Conservation (phyloP, 441 rosid genomes). For the Adansonia madagascariensis region DNA sequence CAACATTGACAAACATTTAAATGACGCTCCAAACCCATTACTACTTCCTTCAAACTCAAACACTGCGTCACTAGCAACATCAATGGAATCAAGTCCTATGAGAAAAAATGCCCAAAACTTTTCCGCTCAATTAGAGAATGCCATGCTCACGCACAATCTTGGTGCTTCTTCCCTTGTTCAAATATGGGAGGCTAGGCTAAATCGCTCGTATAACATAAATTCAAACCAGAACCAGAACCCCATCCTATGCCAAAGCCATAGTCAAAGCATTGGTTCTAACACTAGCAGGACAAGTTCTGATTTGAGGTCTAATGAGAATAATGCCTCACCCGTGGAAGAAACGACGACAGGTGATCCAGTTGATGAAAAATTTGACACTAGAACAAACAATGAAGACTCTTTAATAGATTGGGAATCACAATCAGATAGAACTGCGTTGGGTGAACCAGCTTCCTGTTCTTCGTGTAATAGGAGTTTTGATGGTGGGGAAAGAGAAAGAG, state of each 20-base stretch:
- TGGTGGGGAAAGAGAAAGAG: conserved; percentile 55
- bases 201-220: conserved; percentile 41
- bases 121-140: conserved; percentile 27
- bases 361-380: conserved; percentile 32
- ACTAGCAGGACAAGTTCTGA: conserved; percentile 50
- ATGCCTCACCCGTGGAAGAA: conserved; percentile 33
- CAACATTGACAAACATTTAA: conserved; percentile 39
- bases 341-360: conserved; percentile 29
- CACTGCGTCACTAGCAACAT: background rate
- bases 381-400: conserved; percentile 34
- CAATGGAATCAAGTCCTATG: conserved; percentile 7
- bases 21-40: conserved; percentile 38
- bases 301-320: conserved; percentile 33
- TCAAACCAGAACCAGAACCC: conserved; percentile 30
- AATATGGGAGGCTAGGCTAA: conserved; percentile 88
- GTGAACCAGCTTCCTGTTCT: conserved; percentile 34
- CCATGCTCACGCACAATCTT: conserved; percentile 27
- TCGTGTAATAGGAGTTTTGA: conserved; percentile 32
- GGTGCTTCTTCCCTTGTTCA: conserved; percentile 90
- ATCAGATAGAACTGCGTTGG: conserved; percentile 27
- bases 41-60: background rate
- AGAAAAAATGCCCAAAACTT: conserved; percentile 19
- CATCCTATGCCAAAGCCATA: conserved; percentile 21
- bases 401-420: conserved; percentile 42
- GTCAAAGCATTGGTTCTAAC: conserved; percentile 3